These are phyloP conservation scores for Podaxis mareebaensis DNA, from an alignment of 768 basidiomycete species.

Conservation along the genomic window DNA sequence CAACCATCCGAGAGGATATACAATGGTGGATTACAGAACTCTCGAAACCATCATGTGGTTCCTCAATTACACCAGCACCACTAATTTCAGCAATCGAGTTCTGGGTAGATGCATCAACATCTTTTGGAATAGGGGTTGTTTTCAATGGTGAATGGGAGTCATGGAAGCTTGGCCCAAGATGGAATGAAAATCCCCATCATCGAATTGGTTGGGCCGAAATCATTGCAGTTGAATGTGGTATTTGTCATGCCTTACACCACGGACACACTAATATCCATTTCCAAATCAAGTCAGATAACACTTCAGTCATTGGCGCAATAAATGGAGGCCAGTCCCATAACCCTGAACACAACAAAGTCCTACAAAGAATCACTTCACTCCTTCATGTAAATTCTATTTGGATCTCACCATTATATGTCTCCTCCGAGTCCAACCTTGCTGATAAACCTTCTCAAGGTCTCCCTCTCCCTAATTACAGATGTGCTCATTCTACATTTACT, in stretches of 20 bases:
- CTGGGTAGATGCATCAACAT: slow-evolving; percentile 40
- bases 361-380: slow-evolving; percentile 16
- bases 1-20: slow-evolving; percentile 25
- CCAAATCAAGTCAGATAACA: slow-evolving; percentile 33
- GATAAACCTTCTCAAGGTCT: slow-evolving; percentile 15
- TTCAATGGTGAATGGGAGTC: slow-evolving; percentile 29
- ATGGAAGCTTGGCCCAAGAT: slow-evolving; percentile 21
- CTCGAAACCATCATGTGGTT: not conserved
- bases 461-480: not conserved
- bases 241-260: slow-evolving; percentile 1
- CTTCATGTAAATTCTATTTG: slow-evolving; percentile 8
- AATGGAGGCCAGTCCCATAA: slow-evolving; percentile 21
- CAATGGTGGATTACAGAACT: slow-evolving; percentile 32
- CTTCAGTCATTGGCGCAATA: slow-evolving; percentile 32
- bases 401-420: slow-evolving; percentile 9
- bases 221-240: slow-evolving; percentile 20
- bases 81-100: slow-evolving; percentile 17
- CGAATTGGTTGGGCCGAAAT: slow-evolving; percentile 26
- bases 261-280: slow-evolving; percentile 25
- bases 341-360: slow-evolving; percentile 19
- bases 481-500: too few relatives aligned
- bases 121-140: slow-evolving; percentile 40
- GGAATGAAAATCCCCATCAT: slow-evolving; percentile 17
- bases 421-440: slow-evolving; percentile 14
- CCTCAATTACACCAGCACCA: slow-evolving; percentile 11